phyloP scores from a whole-genome alignment of 352 stramenopile genomes.

The Phytopythium litorale region DNA sequence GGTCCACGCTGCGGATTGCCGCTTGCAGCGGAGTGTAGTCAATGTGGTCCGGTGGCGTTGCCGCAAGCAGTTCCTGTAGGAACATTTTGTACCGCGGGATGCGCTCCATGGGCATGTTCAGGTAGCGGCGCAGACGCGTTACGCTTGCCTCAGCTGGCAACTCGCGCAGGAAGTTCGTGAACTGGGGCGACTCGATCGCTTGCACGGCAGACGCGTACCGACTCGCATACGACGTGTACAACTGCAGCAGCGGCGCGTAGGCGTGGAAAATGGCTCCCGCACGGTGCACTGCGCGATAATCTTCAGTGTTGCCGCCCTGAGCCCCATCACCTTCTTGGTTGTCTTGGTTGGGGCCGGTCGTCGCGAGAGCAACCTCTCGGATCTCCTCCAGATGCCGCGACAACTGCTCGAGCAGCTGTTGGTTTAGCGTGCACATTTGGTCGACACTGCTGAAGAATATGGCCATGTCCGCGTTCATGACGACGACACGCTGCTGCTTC shows the following conservation, averaged over 20 bases:
- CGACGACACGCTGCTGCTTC: constrained; percentile 19
- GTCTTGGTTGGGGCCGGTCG: constrained; percentile 6
- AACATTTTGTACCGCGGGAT: constrained; percentile 86
- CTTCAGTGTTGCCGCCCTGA: neutral
- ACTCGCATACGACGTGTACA: constrained; percentile 85
- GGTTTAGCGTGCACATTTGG: constrained; percentile 86
- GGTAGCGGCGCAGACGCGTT: constrained; percentile 59
- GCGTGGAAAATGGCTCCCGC: constrained; percentile 82
- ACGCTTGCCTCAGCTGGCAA: constrained; percentile 59
- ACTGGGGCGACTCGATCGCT: constrained; percentile 72
- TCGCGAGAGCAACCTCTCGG: constrained; percentile 11
- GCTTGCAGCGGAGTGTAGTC: constrained; percentile 69
- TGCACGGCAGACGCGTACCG: constrained; percentile 66
- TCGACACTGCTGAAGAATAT: constrained; percentile 89
- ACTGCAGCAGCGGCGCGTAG: constrained; percentile 78
- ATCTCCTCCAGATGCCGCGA: constrained; percentile 73
- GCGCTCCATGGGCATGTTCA: constrained; percentile 87
- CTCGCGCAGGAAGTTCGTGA: constrained; percentile 66
- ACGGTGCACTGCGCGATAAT: constrained; percentile 20
- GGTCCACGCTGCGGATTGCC: constrained; percentile 69
- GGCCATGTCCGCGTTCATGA: constrained; percentile 80
- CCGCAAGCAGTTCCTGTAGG: constrained; percentile 69
- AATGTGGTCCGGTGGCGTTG: constrained; percentile 63
- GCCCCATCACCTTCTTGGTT: constrained; percentile 17
- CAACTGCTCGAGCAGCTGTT: constrained; percentile 85